Evolutionary conservation across 139 green algal genomes (phyloP).

Genomic region (Zygnema cylindricum): DNA sequence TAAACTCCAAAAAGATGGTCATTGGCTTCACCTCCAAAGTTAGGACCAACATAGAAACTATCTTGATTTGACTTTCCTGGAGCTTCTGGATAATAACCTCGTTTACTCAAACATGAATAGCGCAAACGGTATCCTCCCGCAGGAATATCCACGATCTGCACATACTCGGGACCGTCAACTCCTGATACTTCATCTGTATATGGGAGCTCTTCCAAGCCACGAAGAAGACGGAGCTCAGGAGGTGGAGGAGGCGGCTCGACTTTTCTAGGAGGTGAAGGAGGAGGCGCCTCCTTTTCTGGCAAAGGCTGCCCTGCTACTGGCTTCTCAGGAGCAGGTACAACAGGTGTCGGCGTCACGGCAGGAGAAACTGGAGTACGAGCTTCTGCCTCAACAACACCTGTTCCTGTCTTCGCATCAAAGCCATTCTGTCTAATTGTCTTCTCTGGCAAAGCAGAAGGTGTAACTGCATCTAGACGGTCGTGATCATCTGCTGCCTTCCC

Average conservation of each 20-base stretch:
- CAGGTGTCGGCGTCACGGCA: not conserved
- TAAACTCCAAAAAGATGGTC: slow-evolving; percentile 81
- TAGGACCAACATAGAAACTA: slow-evolving; percentile 70
- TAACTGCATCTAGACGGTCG: too few relatives aligned
- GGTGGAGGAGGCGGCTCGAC: not conserved
- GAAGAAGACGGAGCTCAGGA: not conserved
- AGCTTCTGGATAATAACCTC: slow-evolving; percentile 89
- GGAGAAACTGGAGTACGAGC: too few relatives aligned
- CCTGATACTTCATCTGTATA: not conserved
- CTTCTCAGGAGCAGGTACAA: not conserved
- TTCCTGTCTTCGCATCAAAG: too few relatives aligned
- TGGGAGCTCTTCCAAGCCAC: not conserved
- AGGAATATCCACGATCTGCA: not conserved
- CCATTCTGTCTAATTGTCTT: too few relatives aligned
- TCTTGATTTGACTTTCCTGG: slow-evolving; percentile 92
- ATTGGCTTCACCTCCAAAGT: slow-evolving; percentile 75
- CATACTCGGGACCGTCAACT: not conserved
- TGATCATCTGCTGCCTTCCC: too few relatives aligned
- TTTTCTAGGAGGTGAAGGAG: not conserved
- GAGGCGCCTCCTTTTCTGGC: not conserved
- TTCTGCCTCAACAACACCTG: too few relatives aligned
- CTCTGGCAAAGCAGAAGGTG: too few relatives aligned
- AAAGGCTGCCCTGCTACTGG: not conserved
- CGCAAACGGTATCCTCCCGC: slow-evolving; percentile 52
- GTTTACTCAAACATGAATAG: slow-evolving; percentile 83